phyloP scores from a whole-genome alignment of 1,284 basidiomycete genomes.

The Trichosporon asahii region DNA sequence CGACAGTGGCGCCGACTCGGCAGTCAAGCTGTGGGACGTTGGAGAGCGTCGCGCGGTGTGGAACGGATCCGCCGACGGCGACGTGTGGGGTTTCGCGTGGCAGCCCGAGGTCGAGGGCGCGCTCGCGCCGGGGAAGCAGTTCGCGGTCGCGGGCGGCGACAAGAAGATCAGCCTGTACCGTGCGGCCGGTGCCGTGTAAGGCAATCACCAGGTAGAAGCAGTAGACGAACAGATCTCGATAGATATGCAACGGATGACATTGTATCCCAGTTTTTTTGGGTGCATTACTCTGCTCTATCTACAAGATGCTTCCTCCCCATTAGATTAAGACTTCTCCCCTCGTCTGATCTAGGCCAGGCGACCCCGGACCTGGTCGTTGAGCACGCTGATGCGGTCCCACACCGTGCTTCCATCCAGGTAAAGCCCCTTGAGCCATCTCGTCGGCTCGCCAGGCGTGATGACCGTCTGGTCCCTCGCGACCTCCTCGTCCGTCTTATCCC shows the following conservation, averaged over 20 bases:
- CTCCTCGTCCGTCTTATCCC: slow-evolving; percentile 49
- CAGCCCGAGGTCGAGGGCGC: slow-evolving; percentile 61
- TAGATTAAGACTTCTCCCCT: too few species aligned
- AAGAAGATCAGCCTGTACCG: slow-evolving; percentile 65
- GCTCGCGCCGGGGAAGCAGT: slow-evolving; percentile 58
- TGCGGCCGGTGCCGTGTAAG: slow-evolving; percentile 40
- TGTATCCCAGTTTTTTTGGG: too few species aligned
- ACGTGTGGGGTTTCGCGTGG: slow-evolving; percentile 84
- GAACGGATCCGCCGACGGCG: slow-evolving; percentile 69
- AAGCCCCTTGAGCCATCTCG: slow-evolving; percentile 79
- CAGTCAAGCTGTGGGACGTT: slow-evolving; percentile 83
- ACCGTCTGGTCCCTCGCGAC: slow-evolving; percentile 32
- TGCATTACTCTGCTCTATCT: too few species aligned
- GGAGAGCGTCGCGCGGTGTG: slow-evolving; percentile 70
- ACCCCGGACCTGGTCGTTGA: slow-evolving; percentile 25
- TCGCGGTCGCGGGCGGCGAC: slow-evolving; percentile 76
- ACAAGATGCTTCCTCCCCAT: too few species aligned
- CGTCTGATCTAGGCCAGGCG: background rate
- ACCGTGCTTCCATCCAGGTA: slow-evolving; percentile 78
- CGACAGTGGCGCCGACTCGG: slow-evolving; percentile 72
- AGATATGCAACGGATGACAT: background rate
- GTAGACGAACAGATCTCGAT: background rate
- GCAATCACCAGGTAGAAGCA: background rate
- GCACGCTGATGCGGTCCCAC: slow-evolving; percentile 56
- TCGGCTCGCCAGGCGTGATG: slow-evolving; percentile 56